Percentiles rank a stretch among this genome's conserved stretches.
These are phyloP conservation scores for Solanum etuberosum DNA, from an alignment of 257 asterid species.

Conservation along the genomic window DNA sequence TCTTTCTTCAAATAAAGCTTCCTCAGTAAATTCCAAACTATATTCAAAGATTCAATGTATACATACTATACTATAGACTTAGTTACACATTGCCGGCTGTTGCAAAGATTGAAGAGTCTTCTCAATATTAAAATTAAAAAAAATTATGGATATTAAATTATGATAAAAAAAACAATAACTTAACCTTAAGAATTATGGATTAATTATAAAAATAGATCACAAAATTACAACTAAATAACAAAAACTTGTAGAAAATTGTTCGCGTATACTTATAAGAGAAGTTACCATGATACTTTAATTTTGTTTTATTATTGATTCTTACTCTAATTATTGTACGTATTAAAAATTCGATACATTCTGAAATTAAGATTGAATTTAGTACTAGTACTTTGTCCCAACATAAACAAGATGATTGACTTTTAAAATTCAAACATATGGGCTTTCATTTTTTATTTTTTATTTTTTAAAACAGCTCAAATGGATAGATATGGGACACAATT, in stretches of 20 bases:
- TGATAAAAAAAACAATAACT: background rate
- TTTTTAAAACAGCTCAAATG: background rate
- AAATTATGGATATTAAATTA: background rate
- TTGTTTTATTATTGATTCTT: background rate
- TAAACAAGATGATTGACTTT: background rate
- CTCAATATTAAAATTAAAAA: background rate
- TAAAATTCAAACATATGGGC: background rate
- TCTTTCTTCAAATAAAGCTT: background rate
- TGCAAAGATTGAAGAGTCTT: constrained; percentile 7
- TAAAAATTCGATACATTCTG: no score
- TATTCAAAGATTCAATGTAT: background rate
- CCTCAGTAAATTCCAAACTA: background rate
- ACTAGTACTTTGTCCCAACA: background rate
- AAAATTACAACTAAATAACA: background rate
- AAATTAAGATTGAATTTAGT: background rate
- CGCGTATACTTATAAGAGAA: background rate
- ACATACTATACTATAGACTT: background rate
- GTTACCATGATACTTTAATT: no score
- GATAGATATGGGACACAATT: background rate
- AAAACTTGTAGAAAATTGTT: background rate
- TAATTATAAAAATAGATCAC: background rate
- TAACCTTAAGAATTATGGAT: background rate
- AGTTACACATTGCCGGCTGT: constrained; percentile 14
- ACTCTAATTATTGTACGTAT: no score
- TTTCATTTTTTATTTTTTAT: background rate